Conservation (phyloP, 176 grass and related monocot genomes). For the Musa acuminata region DNA sequence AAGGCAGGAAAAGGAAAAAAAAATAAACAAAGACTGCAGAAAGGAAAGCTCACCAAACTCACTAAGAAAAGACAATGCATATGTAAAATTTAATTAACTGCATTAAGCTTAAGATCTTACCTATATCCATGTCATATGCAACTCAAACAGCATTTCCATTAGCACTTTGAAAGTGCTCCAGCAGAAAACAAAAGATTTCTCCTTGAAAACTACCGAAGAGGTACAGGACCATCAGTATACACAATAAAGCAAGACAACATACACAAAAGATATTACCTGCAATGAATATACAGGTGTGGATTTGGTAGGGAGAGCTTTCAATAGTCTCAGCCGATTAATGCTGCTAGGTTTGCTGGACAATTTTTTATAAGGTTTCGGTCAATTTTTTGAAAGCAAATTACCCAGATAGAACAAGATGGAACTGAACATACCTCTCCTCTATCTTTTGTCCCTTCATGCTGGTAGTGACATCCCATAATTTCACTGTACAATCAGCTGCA, state of each 20-base stretch:
- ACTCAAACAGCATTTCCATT: not conserved
- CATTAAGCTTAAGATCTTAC: too few species aligned
- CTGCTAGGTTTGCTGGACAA: constrained; percentile 50
- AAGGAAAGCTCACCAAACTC: too few species aligned
- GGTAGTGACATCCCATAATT: constrained; percentile 86
- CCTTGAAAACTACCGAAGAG: constrained; percentile 58
- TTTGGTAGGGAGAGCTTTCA: constrained; percentile 87
- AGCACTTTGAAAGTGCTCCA: constrained; percentile 45
- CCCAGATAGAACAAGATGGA: not conserved
- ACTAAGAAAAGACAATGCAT: too few species aligned
- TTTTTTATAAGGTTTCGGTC: not conserved
- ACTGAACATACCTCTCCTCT: constrained; percentile 51
- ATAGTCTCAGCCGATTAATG: constrained; percentile 47
- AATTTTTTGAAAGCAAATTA: not conserved
- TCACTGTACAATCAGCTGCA: constrained; percentile 83
- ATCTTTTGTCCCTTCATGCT: constrained; percentile 67
- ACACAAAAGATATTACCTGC: constrained; percentile 41
- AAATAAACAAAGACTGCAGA: too few species aligned
- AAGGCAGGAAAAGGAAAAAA: too few species aligned
- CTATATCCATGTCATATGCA: not conserved
- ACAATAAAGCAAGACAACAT: not conserved
- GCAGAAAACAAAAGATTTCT: constrained; percentile 93
- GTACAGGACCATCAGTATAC: not conserved
- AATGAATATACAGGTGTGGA: constrained; percentile 76
- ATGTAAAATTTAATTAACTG: too few species aligned